Evolutionary conservation across 257 asterid genomes (phyloP).

Genomic region (Solanum lycopersicoides): DNA sequence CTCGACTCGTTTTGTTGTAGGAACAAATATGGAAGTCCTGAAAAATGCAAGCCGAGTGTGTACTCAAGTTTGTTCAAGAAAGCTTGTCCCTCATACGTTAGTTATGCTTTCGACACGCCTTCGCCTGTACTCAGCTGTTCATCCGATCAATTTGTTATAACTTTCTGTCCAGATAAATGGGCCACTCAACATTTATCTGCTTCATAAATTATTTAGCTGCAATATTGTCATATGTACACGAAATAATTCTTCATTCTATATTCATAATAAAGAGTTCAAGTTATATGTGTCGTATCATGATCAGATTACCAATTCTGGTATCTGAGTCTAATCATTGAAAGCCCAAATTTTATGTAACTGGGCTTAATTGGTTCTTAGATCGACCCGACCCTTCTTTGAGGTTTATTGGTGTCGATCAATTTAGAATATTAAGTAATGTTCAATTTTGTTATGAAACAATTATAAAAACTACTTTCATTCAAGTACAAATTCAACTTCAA

Average conservation of each 20-base stretch:
- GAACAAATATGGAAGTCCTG: conserved; percentile 52
- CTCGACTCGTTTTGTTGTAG: conserved; percentile 64
- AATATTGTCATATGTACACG: not conserved
- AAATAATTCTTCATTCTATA: not conserved
- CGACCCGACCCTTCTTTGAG: too few relatives aligned
- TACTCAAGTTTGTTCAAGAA: conserved; percentile 63
- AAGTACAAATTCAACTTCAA: too few relatives aligned
- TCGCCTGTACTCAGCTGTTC: conserved; percentile 49
- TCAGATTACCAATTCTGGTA: not conserved
- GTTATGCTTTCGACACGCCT: conserved; percentile 63
- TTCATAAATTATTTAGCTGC: not conserved
- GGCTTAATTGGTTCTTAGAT: not conserved
- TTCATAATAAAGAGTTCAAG: not conserved
- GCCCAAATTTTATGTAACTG: not conserved
- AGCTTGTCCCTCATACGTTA: conserved; percentile 60
- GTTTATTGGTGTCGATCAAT: too few relatives aligned
- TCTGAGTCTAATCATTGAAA: not conserved
- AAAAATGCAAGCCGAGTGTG: conserved; percentile 45
- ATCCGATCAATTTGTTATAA: conserved; percentile 36
- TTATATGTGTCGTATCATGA: not conserved
- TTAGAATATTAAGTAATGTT: too few relatives aligned
- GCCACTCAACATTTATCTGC: conserved; percentile 9
- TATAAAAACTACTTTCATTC: too few relatives aligned
- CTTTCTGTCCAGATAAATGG: conserved; percentile 72
- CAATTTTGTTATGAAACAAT: too few relatives aligned